Percentiles rank a stretch among this genome's conserved stretches.
These are phyloP conservation scores for Boehmeria nivea DNA, from an alignment of 306 rosid species.

Conservation along the genomic window DNA sequence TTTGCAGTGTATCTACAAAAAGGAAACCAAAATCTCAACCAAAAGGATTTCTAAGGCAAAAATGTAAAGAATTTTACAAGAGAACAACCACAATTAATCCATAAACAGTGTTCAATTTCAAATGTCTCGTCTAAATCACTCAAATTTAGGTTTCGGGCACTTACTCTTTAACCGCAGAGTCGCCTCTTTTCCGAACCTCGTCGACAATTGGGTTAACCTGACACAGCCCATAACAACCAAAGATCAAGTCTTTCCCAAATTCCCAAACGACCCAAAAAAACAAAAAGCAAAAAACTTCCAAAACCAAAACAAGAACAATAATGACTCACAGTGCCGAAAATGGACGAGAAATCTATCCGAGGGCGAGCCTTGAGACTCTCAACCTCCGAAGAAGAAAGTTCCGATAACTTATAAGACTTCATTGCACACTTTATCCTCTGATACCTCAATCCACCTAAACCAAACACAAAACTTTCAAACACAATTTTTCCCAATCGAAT, in stretches of 20 bases:
- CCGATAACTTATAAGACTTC: slow-evolving; percentile 73
- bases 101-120: not conserved
- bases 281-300: not conserved
- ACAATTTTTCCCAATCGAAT: not conserved
- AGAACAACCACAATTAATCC: too few relatives aligned
- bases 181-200: slow-evolving; percentile 75
- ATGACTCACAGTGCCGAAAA: slow-evolving; percentile 58
- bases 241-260: not conserved
- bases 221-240: not conserved
- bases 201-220: slow-evolving; percentile 96
- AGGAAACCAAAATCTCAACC: slow-evolving; percentile 6
- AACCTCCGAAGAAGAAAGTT: slow-evolving; percentile 53
- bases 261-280: slow-evolving; percentile 8
- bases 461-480: not conserved
- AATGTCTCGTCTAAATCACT: not conserved
- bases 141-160: slow-evolving; percentile 9
- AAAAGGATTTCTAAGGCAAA: too few relatives aligned
- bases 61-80: too few relatives aligned
- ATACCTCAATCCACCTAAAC: slow-evolving; percentile 35
- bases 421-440: slow-evolving; percentile 45
- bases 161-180: slow-evolving; percentile 77
- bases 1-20: slow-evolving; percentile 61
- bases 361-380: slow-evolving; percentile 83
- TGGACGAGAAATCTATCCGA: slow-evolving; percentile 81
- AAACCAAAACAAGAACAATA: not conserved